Evolutionary conservation across 139 green algal species (phyloP).

Genomic region (Chlamydomonas asymmetrica): DNA sequence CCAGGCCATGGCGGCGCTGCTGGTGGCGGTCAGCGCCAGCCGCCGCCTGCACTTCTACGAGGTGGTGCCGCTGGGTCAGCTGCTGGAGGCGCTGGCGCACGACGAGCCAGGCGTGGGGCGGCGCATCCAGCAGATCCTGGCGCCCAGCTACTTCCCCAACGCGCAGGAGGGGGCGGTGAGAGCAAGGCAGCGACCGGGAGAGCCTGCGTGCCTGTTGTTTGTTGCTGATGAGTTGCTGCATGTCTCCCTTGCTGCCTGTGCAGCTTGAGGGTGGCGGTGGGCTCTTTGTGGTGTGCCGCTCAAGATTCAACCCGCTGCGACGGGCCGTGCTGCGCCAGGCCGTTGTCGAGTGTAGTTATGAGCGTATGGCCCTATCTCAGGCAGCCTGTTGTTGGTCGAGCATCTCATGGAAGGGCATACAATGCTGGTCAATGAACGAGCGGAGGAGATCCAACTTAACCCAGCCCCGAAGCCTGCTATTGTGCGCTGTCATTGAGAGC

Average conservation of each 20-base stretch:
- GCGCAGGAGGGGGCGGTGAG: conserved; percentile 52
- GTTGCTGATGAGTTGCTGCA: too few species aligned
- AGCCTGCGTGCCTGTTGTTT: not conserved
- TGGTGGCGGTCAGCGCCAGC: conserved; percentile 50
- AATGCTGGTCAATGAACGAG: too few species aligned
- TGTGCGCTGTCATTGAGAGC: too few species aligned
- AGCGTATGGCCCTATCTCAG: not conserved
- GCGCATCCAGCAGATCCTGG: conserved; percentile 61
- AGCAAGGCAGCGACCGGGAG: not conserved
- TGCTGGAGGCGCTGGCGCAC: conserved; percentile 59
- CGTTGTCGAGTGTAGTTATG: not conserved
- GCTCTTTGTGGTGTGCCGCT: too few species aligned
- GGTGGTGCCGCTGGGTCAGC: conserved; percentile 58
- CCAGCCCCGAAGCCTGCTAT: too few species aligned
- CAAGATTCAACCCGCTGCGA: too few species aligned
- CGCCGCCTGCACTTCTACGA: conserved; percentile 62
- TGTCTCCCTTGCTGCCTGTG: too few species aligned
- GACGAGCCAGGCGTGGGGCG: conserved; percentile 33
- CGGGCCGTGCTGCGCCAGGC: not conserved
- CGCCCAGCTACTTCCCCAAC: conserved; percentile 69
- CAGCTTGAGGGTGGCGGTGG: too few species aligned
- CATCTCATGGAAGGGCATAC: too few species aligned
- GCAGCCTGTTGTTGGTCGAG: not conserved
- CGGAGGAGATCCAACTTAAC: too few species aligned
- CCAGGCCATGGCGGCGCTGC: conserved; percentile 59